Base-by-base conservation (phyloP, 2,329 filamentous ascomycete species). In the Xylaria sp. region DNA sequence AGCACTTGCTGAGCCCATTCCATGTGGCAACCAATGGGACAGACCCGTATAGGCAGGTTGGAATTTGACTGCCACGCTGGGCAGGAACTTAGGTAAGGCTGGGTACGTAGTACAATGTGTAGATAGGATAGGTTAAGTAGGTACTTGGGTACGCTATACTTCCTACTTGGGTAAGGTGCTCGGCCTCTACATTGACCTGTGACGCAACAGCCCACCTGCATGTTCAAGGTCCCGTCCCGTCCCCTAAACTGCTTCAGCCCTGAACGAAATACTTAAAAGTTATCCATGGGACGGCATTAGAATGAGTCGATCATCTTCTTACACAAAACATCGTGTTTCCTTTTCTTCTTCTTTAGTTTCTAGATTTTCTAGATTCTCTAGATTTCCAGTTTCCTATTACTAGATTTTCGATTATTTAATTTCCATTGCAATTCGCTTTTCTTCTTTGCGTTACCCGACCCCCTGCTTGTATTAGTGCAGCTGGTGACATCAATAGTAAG, bases 261-360 rank as follows among this genome's bases (percentile, higher is more conserved):
- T 27, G 23, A 29, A 42, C 13, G 40, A 40, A n/a, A 23, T 62
- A 66, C 44, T 65, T 65, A 66, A 61, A 60, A 57, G 54, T 40
- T 47, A 35, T 40, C 23, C 23, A 29, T 54, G 60, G 37, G 29
- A 62, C 18, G 21, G 12, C 16, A 60, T 40, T 53, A 23, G 21
- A 37, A 29, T 13, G 1, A 42, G 44, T n/a, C 5, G 53, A 53
- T 58, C 27, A 3, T 25, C 62, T 44, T 44, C 21, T 25, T 35
- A 35, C 32, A n/a, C 32, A 10, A 57, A 32, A 13, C 25, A 63
- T 48, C 27, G 40, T 47, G n/a, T 27, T 40, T 64, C 37, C 29
- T 58, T 44, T 16, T 66, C 55, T 10, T 35, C 16, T 54, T 61
- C 29, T 47, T 18, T 51, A 2, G 10, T 16, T 48, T 53, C 35